Conservation (phyloP, 202 grass and related monocot species). For the Dendrocalamus latiflorus region DNA sequence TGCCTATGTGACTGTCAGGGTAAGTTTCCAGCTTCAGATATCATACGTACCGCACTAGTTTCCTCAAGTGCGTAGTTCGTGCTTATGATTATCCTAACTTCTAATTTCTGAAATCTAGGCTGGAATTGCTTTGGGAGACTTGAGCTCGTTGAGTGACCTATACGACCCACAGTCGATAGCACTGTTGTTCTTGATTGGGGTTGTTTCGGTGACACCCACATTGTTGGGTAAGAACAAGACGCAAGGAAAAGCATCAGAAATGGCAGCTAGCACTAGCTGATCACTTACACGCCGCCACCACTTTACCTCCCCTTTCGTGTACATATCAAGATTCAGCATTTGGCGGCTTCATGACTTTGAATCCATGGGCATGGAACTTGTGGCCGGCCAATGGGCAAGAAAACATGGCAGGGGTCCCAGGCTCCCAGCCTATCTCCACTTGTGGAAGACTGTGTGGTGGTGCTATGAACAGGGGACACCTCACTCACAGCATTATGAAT, state of each 20-base stretch:
- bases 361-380: neutral
- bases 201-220: conserved; percentile 80
- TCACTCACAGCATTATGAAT: neutral
- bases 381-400: neutral
- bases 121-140: conserved; percentile 84
- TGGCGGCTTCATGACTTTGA: conserved; percentile 3
- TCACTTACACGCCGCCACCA: neutral
- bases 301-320: conserved; percentile 19
- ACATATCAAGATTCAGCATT: conserved; percentile 52
- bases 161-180: conserved; percentile 84
- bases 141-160: conserved; percentile 70
- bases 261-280: conserved; percentile 30
- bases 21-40: conserved; percentile 30
- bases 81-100: neutral
- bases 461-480: too few relatives aligned
- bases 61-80: neutral
- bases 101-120: conserved; percentile 43
- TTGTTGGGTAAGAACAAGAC: conserved; percentile 57
- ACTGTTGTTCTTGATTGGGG: conserved; percentile 77
- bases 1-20: conserved; percentile 82
- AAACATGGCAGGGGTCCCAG: conserved; percentile 2
- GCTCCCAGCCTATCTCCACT: neutral
- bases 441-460: neutral
- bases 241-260: conserved; percentile 35
- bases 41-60: neutral